Evolutionary conservation across 176 grass and related monocot genomes (phyloP).

Genomic region (Zoysia japonica): DNA sequence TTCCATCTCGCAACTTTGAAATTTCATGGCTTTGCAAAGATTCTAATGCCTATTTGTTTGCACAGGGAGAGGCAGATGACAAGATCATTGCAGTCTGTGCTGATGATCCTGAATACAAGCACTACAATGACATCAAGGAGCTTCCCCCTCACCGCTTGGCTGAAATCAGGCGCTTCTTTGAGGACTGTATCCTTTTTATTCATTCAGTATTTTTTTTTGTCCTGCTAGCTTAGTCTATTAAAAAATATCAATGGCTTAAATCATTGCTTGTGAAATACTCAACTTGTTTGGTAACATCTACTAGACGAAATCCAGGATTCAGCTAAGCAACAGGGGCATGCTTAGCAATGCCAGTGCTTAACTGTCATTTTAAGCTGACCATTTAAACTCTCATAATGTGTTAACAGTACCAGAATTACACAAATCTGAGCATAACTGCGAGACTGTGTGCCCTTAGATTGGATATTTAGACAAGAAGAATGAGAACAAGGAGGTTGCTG

Average conservation of each 20-base stretch:
- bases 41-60: slow-evolving; percentile 31
- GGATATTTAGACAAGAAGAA: slow-evolving; percentile 89
- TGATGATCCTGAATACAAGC: slow-evolving; percentile 96
- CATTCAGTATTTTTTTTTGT: slow-evolving; percentile 1
- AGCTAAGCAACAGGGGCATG: background rate
- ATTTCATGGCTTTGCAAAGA: background rate
- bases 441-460: slow-evolving; percentile 7
- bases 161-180: slow-evolving; percentile 96
- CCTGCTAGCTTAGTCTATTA: background rate
- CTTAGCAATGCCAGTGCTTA: background rate
- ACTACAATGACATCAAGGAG: slow-evolving; percentile 93
- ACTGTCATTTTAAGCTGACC: background rate
- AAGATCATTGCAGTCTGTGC: slow-evolving; percentile 99
- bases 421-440: background rate
- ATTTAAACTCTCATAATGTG: background rate
- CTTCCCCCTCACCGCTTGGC: slow-evolving; percentile 93
- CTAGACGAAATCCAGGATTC: background rate
- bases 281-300: background rate
- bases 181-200: slow-evolving; percentile 86
- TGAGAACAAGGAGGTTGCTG: slow-evolving; percentile 97
- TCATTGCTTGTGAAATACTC: background rate
- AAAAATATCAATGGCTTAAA: background rate
- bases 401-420: background rate
- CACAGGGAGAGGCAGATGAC: slow-evolving; percentile 90
- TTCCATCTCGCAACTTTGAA: slow-evolving; percentile 23